These are phyloP conservation scores for Gossypium lobatum DNA, from an alignment of 441 rosid genomes.

Conservation along the genomic window DNA sequence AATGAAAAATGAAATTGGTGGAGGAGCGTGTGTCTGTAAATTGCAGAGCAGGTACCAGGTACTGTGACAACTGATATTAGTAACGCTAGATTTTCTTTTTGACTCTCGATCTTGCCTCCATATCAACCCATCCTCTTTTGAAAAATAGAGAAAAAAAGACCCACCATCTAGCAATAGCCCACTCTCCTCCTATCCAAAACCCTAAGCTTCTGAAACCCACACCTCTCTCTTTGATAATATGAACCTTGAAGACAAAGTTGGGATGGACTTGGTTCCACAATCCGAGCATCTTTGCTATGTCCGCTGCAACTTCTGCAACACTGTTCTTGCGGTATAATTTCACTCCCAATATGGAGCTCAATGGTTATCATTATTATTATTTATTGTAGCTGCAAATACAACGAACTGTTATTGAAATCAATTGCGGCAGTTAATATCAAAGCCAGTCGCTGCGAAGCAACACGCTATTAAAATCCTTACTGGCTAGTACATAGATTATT, in stretches of 20 bases:
- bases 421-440: neutral
- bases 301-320: constrained; percentile 96
- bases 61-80: neutral
- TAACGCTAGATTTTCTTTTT: constrained; percentile 12
- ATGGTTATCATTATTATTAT: neutral
- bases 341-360: neutral
- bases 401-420: neutral
- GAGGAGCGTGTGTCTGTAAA: neutral
- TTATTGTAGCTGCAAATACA: neutral
- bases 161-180: neutral
- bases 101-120: constrained; percentile 2
- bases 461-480: neutral
- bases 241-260: constrained; percentile 66
- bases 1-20: neutral
- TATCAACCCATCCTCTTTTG: neutral
- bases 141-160: neutral
- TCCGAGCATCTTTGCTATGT: constrained; percentile 91
- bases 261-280: constrained; percentile 53
- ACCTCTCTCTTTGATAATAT: constrained; percentile 21
- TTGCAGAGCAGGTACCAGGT: constrained; percentile 7
- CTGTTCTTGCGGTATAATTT: constrained; percentile 81
- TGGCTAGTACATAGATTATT: neutral
- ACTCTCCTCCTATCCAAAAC: neutral
- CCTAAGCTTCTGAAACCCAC: neutral
- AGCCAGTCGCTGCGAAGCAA: neutral